phyloP scores from a whole-genome alignment of 2,329 filamentous ascomycete species.

The Mycogone perniciosa region DNA sequence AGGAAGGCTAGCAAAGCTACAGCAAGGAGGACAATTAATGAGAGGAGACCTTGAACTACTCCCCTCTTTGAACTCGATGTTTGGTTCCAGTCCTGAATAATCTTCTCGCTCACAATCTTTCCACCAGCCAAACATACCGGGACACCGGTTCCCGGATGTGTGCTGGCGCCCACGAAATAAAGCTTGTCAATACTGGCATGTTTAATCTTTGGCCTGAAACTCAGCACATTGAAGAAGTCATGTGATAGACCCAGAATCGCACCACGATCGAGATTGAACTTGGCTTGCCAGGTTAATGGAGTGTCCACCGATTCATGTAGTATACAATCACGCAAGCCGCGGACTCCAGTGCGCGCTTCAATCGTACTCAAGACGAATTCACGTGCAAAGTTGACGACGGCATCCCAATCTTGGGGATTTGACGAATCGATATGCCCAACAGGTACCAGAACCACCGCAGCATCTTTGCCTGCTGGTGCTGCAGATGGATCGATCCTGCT shows the following conservation, averaged over 20 bases:
- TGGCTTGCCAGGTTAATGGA: constrained; percentile 56
- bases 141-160: constrained; percentile 70
- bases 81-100: constrained; percentile 21
- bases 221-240: constrained; percentile 66
- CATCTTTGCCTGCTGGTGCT: constrained; percentile 58
- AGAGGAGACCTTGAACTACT: neutral
- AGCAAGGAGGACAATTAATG: neutral
- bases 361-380: constrained; percentile 56
- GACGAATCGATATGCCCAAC: constrained; percentile 55
- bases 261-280: constrained; percentile 69
- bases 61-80: neutral
- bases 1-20: too few species aligned
- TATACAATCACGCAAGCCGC: constrained; percentile 41
- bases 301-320: constrained; percentile 60
- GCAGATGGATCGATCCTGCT: constrained; percentile 61
- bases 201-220: constrained; percentile 56
- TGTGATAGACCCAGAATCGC: constrained; percentile 67
- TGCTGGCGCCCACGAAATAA: constrained; percentile 70
- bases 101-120: constrained; percentile 48
- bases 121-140: constrained; percentile 66
- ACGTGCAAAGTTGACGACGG: constrained; percentile 54
- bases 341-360: constrained; percentile 51
- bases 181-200: constrained; percentile 43
- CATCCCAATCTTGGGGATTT: constrained; percentile 51
- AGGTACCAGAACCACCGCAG: constrained; percentile 64